Evolutionary conservation across 1,284 basidiomycete genomes (phyloP), one percentile per base, ranked within the genome.

Genomic region (Leccinum pachyderme): DNA sequence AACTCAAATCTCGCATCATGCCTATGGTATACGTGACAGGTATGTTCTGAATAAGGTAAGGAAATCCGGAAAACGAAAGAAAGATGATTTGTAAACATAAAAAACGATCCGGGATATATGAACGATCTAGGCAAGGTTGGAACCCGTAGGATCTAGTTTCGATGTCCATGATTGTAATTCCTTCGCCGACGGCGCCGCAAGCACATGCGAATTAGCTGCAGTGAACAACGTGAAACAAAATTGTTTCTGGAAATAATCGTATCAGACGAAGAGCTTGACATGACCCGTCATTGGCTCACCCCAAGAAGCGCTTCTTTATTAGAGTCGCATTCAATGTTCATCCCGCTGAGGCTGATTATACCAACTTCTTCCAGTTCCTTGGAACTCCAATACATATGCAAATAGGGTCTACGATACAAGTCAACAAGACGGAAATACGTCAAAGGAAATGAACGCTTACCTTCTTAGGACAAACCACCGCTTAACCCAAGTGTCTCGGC

Each of bases 181-280:
- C 73, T 91, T 93, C 58, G 78, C 72, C 63, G 78, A 91, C 4
- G 84, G 81, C 33, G 93, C 91, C 29, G 90, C 87, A 13, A 95
- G 79, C 35, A 91, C 90, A 74, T 94, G 90, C 32, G 92, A 94
- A 70, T 96, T 95, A 9, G 90, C 91, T 15, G 89, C 79, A 3
- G 93, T 94, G 73, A 93, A 95, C 39, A 95, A 80, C 9, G 91
- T 93, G 72, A 95, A 95, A 8, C 87, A 87, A 70, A 84, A 86
- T 39, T 80, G 83, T 77, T 87, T 91, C 93, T 95, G 68, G 27
- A n/a, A 55, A 54, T 48, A 32, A 37, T 25, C 18, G 13, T 5
- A 22, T 70, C 28, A 72, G 53, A 45, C 27, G 7, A 47, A 32
- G 22, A 24, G 9, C 7, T 18, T 22, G 7, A 41, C 18, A 22